Evolutionary conservation across 805 yeast genomes (phyloP), one percentile per base, ranked within the genome.

Genomic region (Yarrowia sp.): DNA sequence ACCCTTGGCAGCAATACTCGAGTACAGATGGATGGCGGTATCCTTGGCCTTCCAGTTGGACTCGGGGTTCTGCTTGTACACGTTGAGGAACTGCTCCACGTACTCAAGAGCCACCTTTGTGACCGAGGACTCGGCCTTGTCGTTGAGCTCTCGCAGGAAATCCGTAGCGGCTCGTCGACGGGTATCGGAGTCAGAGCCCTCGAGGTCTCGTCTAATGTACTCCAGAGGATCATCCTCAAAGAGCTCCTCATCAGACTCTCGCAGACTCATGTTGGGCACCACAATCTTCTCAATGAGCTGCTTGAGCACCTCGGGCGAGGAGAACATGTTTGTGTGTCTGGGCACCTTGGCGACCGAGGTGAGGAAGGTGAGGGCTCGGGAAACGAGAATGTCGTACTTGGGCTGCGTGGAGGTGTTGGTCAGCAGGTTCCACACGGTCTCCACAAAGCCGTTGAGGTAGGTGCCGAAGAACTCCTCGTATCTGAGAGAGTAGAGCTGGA

Each of bases 221-320:
- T 91, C 96, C 68, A 95, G 89, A 45, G 99, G 99, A 76, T 95
- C 99, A 79, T 95, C 99, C 78, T 95, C 99, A 77, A 95, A 94
- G 71, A 89, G 78, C 78, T 96, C 99, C 74, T 91, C 92, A 76
- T 95, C 99, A 1, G 89, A 83, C 69, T 90, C 94, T 75, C 98
- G 87, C 70, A 95, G 83, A 11, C 88, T 85, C 73, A 93, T 87
- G 77, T 95, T 95, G 46, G 99, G 99, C 71, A 95, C 82, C 65
- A 95, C 87, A 71, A 95, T 89, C 73, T 90, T 89, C 74, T 89
- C 91, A 4, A 93, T 86, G 61, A 95, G 85, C 75, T 90, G 92
- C 72, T 87, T 86, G 74, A 95, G 80, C 1, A 89, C 86, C 48
- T 84, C 84, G 43, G 85, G 88, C 70, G 79, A 84, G 72, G 85